A percentile compares a stretch with the other conserved stretches of the same genome.
These are phyloP conservation scores for Rhodotorula glutinis DNA, from an alignment of 1,284 basidiomycete species.

Conservation along the genomic window DNA sequence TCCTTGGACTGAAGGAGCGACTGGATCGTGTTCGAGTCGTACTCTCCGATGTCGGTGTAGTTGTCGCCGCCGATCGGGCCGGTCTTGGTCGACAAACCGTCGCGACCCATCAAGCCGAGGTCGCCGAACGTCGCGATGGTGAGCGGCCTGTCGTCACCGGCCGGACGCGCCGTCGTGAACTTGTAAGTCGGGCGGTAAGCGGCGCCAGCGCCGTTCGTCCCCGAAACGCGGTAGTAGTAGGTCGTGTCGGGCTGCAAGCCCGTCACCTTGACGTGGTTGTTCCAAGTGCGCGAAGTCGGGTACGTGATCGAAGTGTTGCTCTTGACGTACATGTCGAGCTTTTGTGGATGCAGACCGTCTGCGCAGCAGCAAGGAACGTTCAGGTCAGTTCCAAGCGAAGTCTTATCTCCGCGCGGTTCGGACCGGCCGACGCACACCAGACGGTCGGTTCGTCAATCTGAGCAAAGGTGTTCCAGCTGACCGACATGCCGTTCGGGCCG, in stretches of 20 bases:
- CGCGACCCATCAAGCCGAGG: conserved; percentile 45
- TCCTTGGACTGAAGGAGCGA: conserved; percentile 40
- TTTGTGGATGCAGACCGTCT: conserved; percentile 22
- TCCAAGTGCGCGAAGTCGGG: conserved; percentile 35
- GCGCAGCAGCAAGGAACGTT: not conserved
- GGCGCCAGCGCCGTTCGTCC: conserved; percentile 26
- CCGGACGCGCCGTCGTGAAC: conserved; percentile 34
- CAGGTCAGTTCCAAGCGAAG: not conserved
- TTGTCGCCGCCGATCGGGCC: conserved; percentile 38
- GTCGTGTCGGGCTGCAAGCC: conserved; percentile 30
- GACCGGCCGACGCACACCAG: not conserved
- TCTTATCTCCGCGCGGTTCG: not conserved
- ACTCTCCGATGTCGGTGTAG: conserved; percentile 30
- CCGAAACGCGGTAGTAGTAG: conserved; percentile 18
- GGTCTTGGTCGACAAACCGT: conserved; percentile 41
- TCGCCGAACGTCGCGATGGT: conserved; percentile 18
- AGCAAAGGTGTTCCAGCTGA: conserved; percentile 28
- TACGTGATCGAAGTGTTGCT: conserved; percentile 27
- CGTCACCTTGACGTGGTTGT: conserved; percentile 36
- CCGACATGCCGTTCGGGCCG: conserved; percentile 29
- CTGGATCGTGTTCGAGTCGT: conserved; percentile 46
- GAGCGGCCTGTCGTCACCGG: conserved; percentile 38
- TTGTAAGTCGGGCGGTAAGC: conserved; percentile 32
- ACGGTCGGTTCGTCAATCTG: conserved; percentile 23
- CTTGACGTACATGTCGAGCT: conserved; percentile 19